Conservation (phyloP, 164 flowering plant genomes). For the Piper betle region DNA sequence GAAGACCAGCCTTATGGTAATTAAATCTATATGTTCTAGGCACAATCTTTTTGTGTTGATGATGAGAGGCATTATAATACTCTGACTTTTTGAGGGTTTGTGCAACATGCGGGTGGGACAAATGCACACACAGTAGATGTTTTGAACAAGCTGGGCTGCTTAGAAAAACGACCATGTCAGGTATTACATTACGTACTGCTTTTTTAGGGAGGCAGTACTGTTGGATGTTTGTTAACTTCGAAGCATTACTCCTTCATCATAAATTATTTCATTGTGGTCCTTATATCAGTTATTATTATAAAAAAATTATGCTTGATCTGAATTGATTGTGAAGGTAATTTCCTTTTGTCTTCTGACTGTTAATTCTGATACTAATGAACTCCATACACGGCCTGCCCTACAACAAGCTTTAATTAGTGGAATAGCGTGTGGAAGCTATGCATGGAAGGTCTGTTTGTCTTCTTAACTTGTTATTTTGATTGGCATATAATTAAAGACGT, state of each 20-base stretch:
- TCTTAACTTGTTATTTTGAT: not conserved
- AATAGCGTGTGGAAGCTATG: conserved; percentile 82
- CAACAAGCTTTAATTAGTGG: conserved; percentile 45
- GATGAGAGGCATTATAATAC: not conserved
- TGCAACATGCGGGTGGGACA: conserved; percentile 86
- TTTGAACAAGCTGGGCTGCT: conserved; percentile 49
- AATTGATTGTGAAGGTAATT: not conserved
- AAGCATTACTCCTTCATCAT: too few relatives aligned
- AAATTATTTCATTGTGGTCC: not conserved
- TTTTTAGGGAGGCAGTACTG: too few relatives aligned
- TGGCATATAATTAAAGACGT: too few relatives aligned
- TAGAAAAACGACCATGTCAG: conserved; percentile 17
- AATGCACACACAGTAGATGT: conserved; percentile 65
- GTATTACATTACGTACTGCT: conserved; percentile 9
- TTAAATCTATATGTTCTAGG: not conserved
- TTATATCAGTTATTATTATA: too few relatives aligned
- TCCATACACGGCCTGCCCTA: not conserved
- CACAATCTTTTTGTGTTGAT: too few relatives aligned
- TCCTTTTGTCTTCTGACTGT: conserved; percentile 8
- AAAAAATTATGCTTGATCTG: not conserved
- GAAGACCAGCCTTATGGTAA: conserved; percentile 53
- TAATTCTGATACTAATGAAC: conserved; percentile 6
- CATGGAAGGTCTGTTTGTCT: conserved; percentile 46
- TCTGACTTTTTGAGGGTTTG: conserved; percentile 41
- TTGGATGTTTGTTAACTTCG: too few relatives aligned